Conservation (phyloP, 495 filamentous ascomycete species). For the Cercophora samala region DNA sequence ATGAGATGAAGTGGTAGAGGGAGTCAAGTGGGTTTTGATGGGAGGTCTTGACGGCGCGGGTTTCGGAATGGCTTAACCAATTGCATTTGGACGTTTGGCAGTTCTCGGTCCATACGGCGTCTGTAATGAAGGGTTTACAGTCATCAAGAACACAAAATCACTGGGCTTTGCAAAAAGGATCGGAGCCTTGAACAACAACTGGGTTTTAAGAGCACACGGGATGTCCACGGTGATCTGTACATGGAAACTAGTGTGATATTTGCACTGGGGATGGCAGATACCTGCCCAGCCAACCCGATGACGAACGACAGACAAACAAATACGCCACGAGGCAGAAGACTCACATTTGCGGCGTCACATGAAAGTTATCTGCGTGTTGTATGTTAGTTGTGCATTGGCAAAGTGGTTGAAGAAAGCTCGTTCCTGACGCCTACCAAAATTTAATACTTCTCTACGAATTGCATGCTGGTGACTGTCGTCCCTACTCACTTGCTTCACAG, state of each 20-base stretch:
- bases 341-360: conserved; percentile 10
- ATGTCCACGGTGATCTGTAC: conserved; percentile 25
- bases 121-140: conserved; percentile 57
- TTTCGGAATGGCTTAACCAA: conserved; percentile 52
- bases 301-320: conserved; percentile 9
- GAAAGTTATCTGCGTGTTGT: conserved; percentile 3
- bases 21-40: conserved; percentile 27
- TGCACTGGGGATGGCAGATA: conserved; percentile 22
- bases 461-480: not conserved
- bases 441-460: not conserved
- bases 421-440: not conserved
- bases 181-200: conserved; percentile 30
- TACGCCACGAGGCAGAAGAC: conserved; percentile 9
- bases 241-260: conserved; percentile 24
- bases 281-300: conserved; percentile 14
- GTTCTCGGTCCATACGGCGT: conserved; percentile 57
- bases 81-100: conserved; percentile 57
- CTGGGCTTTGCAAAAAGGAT: conserved; percentile 35
- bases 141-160: conserved; percentile 47
- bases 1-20: conserved; percentile 89
- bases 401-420: not conserved
- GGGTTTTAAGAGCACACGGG: conserved; percentile 26
- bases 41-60: conserved; percentile 40
- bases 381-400: not conserved
- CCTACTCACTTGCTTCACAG: not conserved